These are phyloP conservation scores for Ammopiptanthus mongolicus DNA, from an alignment of 306 rosid genomes.

Conservation along the genomic window DNA sequence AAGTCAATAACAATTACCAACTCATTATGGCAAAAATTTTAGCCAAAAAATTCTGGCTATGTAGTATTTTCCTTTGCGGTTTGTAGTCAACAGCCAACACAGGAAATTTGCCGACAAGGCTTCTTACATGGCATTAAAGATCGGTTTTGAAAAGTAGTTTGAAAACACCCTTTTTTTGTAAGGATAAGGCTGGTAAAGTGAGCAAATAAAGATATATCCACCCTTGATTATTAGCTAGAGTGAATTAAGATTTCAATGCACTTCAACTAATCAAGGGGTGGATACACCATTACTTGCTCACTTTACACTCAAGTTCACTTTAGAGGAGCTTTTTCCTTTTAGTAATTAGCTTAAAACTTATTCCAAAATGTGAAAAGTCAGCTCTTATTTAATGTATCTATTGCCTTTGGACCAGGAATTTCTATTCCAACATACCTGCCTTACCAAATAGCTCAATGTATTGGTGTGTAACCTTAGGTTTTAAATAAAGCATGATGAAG, in stretches of 20 bases:
- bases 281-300: too few relatives aligned
- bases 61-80: not conserved
- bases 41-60: not conserved
- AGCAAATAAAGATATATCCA: too few relatives aligned
- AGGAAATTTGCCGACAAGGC: not conserved
- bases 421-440: not conserved
- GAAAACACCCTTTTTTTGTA: not conserved
- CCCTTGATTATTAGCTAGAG: too few relatives aligned
- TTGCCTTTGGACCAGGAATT: conserved; percentile 10
- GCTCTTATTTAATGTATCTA: not conserved
- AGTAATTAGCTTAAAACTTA: not conserved
- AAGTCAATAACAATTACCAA: not conserved
- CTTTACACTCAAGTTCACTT: too few relatives aligned
- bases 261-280: too few relatives aligned
- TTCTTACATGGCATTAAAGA: not conserved
- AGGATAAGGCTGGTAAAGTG: too few relatives aligned
- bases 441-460: not conserved
- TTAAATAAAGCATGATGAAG: not conserved
- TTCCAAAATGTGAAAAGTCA: not conserved
- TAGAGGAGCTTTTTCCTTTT: too few relatives aligned
- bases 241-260: too few relatives aligned
- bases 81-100: not conserved
- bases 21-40: not conserved
- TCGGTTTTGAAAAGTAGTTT: not conserved
- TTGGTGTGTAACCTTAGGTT: not conserved